These are phyloP conservation scores for Ophiostoma quercus DNA, from an alignment of 2,329 filamentous ascomycete genomes.

Conservation along the genomic window DNA sequence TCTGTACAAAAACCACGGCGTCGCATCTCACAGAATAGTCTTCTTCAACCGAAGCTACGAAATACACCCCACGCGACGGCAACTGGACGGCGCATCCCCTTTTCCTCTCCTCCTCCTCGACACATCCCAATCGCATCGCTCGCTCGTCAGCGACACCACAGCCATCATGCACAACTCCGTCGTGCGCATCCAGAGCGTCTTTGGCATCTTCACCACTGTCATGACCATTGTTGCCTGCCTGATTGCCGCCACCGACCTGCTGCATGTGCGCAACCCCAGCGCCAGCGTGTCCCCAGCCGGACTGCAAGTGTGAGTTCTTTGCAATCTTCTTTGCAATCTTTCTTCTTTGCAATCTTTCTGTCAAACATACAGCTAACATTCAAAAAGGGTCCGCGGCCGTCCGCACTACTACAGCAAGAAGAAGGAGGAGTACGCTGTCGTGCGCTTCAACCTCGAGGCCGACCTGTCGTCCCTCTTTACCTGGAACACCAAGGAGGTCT, in stretches of 20 bases:
- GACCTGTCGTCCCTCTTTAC: slow-evolving; percentile 91
- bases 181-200: slow-evolving; percentile 82
- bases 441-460: slow-evolving; percentile 87
- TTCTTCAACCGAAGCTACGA: not conserved
- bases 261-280: slow-evolving; percentile 62
- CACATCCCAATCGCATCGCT: not conserved
- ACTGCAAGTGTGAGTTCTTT: slow-evolving; percentile 68
- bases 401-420: slow-evolving; percentile 94
- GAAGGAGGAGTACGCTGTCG: slow-evolving; percentile 91
- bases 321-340: too few relatives aligned
- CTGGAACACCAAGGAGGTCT: slow-evolving; percentile 99
- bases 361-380: not conserved
- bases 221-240: slow-evolving; percentile 73
- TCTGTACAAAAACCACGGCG: not conserved
- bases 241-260: slow-evolving; percentile 74
- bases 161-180: slow-evolving; percentile 77
- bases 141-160: not conserved
- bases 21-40: not conserved
- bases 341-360: too few relatives aligned
- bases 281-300: slow-evolving; percentile 61
- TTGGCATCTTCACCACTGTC: slow-evolving; percentile 97
- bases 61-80: not conserved
- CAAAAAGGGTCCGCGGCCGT: slow-evolving; percentile 69
- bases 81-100: not conserved
- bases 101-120: not conserved